Evolutionary conservation across 768 basidiomycete species (phyloP).

Genomic region (Lentinula edodes): DNA sequence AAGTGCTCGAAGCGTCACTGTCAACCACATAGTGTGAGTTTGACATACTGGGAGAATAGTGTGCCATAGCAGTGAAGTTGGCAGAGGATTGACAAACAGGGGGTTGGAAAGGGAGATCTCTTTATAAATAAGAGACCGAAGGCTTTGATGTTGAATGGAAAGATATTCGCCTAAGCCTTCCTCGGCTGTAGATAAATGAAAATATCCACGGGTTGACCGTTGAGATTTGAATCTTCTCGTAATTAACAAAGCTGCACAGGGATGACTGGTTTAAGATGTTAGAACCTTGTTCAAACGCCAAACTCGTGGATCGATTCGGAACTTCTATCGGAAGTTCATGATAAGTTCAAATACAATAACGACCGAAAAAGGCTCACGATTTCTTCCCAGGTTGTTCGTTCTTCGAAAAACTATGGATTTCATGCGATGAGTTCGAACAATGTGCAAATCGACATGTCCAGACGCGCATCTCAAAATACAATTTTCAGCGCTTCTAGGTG

Average conservation of each 20-base stretch:
- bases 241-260: conserved; percentile 1
- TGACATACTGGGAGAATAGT: not conserved
- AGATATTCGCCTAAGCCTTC: not conserved
- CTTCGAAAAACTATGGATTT: not conserved
- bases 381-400: not conserved
- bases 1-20: conserved; percentile 3
- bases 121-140: not conserved
- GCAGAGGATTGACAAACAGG: not conserved
- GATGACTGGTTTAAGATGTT: not conserved
- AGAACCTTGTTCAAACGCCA: not conserved
- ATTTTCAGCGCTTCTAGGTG: not conserved
- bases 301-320: not conserved
- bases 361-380: not conserved
- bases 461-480: not conserved
- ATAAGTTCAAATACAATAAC: not conserved
- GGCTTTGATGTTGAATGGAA: not conserved
- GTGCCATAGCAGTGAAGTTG: not conserved
- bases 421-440: not conserved
- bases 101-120: not conserved
- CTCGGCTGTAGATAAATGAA: conserved; percentile 1
- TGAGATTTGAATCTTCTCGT: not conserved
- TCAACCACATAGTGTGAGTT: not conserved
- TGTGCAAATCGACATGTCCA: not conserved
- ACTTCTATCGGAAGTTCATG: conserved; percentile 4
- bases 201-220: not conserved